Percentiles rank a stretch among this genome's conserved stretches.
phyloP scores from a whole-genome alignment of 495 filamentous ascomycete genomes.

The Penicillium simplicissimum region DNA sequence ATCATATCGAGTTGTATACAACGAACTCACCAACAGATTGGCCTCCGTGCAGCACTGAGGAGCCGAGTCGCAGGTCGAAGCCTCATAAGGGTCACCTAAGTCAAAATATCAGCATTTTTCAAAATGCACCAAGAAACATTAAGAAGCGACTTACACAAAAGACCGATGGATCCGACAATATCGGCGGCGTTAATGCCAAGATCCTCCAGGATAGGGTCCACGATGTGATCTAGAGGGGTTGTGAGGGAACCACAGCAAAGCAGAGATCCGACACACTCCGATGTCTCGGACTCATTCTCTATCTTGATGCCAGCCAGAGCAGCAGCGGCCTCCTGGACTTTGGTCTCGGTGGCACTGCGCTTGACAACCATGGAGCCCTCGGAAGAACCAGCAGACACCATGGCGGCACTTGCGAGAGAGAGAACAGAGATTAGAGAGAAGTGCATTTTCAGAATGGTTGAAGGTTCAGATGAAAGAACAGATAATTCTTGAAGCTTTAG shows the following conservation, averaged over 20 bases:
- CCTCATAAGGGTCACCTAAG: conserved; percentile 33
- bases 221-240: conserved; percentile 42
- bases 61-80: conserved; percentile 17
- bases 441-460: conserved; percentile 30
- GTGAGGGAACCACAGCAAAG: conserved; percentile 38
- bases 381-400: conserved; percentile 22
- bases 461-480: conserved; percentile 4
- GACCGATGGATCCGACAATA: conserved; percentile 50
- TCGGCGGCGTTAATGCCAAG: too few relatives aligned
- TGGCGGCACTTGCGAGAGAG: conserved; percentile 22
- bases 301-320: conserved; percentile 14
- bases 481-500: conserved; percentile 5
- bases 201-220: conserved; percentile 81
- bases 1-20: not conserved
- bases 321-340: conserved; percentile 19
- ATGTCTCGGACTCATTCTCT: conserved; percentile 14
- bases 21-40: conserved; percentile 36
- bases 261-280: conserved; percentile 29
- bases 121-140: not conserved
- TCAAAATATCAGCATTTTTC: conserved; percentile 4
- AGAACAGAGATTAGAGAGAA: conserved; percentile 32
- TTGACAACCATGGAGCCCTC: conserved; percentile 10
- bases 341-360: conserved; percentile 12
- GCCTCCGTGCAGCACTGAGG: conserved; percentile 41
- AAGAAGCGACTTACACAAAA: conserved; percentile 32